phyloP scores from a whole-genome alignment of 495 filamentous ascomycete species.

The Podospora anserina region DNA sequence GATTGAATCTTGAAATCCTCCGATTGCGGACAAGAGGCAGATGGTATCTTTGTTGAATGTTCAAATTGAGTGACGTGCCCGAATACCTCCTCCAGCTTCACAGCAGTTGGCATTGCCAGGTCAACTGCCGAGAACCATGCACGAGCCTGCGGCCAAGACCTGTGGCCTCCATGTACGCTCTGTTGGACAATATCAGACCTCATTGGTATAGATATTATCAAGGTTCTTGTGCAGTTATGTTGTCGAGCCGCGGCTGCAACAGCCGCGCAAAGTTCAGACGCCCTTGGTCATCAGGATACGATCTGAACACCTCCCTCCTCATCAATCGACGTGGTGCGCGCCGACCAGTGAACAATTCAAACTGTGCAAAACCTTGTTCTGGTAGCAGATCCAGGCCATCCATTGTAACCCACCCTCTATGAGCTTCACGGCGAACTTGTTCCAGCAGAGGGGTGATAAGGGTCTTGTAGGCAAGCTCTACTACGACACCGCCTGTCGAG shows the following conservation, averaged over 20 bases:
- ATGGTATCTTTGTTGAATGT: not conserved
- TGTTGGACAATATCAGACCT: not conserved
- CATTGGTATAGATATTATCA: conserved; percentile 11
- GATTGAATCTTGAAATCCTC: not conserved
- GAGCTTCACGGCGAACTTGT: conserved; percentile 60
- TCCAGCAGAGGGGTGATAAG: conserved; percentile 61
- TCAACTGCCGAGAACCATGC: not conserved
- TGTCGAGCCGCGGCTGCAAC: conserved; percentile 31
- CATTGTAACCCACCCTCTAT: conserved; percentile 64
- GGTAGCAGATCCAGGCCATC: conserved; percentile 71
- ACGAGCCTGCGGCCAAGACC: not conserved
- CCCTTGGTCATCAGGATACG: conserved; percentile 40
- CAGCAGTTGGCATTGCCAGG: not conserved
- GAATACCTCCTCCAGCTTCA: not conserved
- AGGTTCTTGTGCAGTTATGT: conserved; percentile 31
- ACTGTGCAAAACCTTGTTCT: conserved; percentile 75
- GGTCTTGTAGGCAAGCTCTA: conserved; percentile 70
- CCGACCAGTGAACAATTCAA: conserved; percentile 71
- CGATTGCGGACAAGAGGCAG: conserved; percentile 3
- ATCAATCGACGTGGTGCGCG: conserved; percentile 67
- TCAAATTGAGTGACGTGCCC: not conserved
- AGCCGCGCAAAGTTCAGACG: conserved; percentile 29
- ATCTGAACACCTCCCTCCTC: conserved; percentile 61
- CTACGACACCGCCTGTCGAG: conserved; percentile 66
- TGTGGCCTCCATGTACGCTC: not conserved